Evolutionary conservation across 805 yeast genomes (phyloP).

Genomic region (Kodamaea laetipori): DNA sequence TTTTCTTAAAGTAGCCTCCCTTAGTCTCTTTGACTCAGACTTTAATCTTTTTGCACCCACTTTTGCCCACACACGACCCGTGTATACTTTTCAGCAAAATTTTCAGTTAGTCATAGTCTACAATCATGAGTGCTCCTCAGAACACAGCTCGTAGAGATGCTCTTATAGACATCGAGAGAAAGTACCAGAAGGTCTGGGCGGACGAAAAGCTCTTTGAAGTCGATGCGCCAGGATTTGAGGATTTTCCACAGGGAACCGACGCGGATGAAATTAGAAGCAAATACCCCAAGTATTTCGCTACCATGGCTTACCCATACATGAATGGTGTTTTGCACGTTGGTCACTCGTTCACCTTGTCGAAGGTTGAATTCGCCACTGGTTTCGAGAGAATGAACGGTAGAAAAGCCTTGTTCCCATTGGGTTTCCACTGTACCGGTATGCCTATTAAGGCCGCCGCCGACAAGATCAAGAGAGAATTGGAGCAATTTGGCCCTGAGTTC

Average conservation of each 20-base stretch:
- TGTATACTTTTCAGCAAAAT: conserved; percentile 2
- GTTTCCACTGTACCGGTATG: conserved; percentile 99
- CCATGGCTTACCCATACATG: conserved; percentile 99
- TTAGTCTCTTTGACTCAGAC: too few species aligned
- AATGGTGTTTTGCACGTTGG: conserved; percentile 98
- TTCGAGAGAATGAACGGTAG: conserved; percentile 94
- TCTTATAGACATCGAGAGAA: conserved; percentile 82
- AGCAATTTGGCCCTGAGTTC: conserved; percentile 83
- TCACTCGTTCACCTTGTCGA: conserved; percentile 91
- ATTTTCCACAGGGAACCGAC: conserved; percentile 42
- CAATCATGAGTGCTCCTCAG: conserved; percentile 42
- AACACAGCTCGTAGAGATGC: conserved; percentile 95
- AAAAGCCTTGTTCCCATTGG: conserved; percentile 90
- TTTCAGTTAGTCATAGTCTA: conserved; percentile 10
- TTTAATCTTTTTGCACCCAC: conserved; percentile 1
- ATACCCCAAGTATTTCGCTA: conserved; percentile 84
- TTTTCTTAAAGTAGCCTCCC: too few species aligned
- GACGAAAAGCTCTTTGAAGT: conserved; percentile 84
- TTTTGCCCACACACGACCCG: conserved; percentile 7
- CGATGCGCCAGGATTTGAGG: conserved; percentile 81
- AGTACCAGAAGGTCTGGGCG: conserved; percentile 84
- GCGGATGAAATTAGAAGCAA: conserved; percentile 72
- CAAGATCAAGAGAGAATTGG: conserved; percentile 89
- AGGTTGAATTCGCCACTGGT: conserved; percentile 89
- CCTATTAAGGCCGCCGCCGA: conserved; percentile 96